Conservation (phyloP, 352 stramenopile genomes). For the Phytophthora macrochlamydospora region DNA sequence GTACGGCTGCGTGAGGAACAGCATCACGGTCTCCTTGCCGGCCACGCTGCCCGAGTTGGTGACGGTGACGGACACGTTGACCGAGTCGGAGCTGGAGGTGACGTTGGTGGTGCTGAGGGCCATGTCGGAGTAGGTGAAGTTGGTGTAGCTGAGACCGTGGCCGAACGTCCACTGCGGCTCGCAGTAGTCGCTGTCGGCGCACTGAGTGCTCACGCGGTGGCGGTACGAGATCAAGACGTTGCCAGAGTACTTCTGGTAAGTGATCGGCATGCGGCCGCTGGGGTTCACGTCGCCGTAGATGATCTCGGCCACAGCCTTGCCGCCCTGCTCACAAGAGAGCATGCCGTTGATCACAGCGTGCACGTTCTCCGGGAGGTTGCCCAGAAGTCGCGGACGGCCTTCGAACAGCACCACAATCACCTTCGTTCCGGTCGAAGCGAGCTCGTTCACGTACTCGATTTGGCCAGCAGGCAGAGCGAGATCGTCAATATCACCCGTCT, state of each 20-base stretch:
- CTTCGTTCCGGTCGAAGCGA: too few species aligned
- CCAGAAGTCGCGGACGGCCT: too few species aligned
- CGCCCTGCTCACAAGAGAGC: slow-evolving; percentile 73
- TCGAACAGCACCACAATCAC: too few species aligned
- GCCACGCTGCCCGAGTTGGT: slow-evolving; percentile 39
- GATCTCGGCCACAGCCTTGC: slow-evolving; percentile 77
- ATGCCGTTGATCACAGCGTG: slow-evolving; percentile 74
- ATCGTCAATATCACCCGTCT: too few species aligned
- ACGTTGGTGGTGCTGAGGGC: slow-evolving; percentile 39
- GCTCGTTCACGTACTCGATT: too few species aligned
- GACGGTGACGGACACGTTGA: slow-evolving; percentile 32
- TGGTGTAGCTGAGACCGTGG: slow-evolving; percentile 68
- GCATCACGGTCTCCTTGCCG: slow-evolving; percentile 49
- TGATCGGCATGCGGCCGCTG: slow-evolving; percentile 45
- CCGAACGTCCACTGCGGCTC: slow-evolving; percentile 63
- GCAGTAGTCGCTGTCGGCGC: slow-evolving; percentile 51
- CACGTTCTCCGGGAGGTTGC: slow-evolving; percentile 27
- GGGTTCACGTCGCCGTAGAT: slow-evolving; percentile 41
- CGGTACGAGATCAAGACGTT: slow-evolving; percentile 27
- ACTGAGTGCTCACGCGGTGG: slow-evolving; percentile 34
- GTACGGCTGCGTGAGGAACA: slow-evolving; percentile 39
- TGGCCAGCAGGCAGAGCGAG: too few species aligned
- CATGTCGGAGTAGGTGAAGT: slow-evolving; percentile 53
- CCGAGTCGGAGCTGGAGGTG: slow-evolving; percentile 30
- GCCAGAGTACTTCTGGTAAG: slow-evolving; percentile 65